A percentile compares a stretch with the other conserved stretches of the same genome.
These are phyloP conservation scores for Malus hybrid DNA, from an alignment of 331 rosid species.

Conservation along the genomic window DNA sequence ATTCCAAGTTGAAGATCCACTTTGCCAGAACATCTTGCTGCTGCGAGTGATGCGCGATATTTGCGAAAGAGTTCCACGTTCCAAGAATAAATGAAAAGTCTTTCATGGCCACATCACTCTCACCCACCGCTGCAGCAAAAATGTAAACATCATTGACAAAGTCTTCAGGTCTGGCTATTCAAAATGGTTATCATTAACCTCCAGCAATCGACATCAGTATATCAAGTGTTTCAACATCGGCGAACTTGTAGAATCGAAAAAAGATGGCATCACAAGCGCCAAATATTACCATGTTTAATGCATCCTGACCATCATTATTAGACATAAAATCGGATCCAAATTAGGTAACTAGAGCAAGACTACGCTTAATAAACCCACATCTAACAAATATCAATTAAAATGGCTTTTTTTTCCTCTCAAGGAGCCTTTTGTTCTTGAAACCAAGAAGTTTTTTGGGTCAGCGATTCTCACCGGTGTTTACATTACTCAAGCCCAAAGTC, in stretches of 20 bases:
- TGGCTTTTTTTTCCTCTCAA: not conserved
- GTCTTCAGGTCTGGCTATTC: constrained; percentile 4
- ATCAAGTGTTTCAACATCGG: too few relatives aligned
- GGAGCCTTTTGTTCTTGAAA: not conserved
- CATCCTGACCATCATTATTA: not conserved
- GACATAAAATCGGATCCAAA: not conserved
- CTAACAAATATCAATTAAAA: not conserved
- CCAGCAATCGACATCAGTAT: too few relatives aligned
- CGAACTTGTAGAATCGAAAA: too few relatives aligned
- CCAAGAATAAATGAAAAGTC: constrained; percentile 8
- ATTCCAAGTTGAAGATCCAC: not conserved
- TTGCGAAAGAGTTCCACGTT: not conserved
- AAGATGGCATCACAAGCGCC: not conserved
- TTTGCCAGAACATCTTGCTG: not conserved
- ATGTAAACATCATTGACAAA: constrained; percentile 22
- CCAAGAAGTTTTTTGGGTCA: not conserved
- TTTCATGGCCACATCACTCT: constrained; percentile 37
- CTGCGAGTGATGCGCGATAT: not conserved
- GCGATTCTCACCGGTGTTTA: constrained; percentile 10
- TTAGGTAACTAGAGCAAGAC: not conserved
- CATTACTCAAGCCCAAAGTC: not conserved
- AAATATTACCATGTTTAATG: constrained; percentile 1
- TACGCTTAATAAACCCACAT: not conserved
- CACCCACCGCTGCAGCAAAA: constrained; percentile 47
- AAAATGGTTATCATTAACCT: not conserved